These are phyloP conservation scores for Barnettozyma siamensis DNA, from an alignment of 805 yeast genomes.

Conservation along the genomic window DNA sequence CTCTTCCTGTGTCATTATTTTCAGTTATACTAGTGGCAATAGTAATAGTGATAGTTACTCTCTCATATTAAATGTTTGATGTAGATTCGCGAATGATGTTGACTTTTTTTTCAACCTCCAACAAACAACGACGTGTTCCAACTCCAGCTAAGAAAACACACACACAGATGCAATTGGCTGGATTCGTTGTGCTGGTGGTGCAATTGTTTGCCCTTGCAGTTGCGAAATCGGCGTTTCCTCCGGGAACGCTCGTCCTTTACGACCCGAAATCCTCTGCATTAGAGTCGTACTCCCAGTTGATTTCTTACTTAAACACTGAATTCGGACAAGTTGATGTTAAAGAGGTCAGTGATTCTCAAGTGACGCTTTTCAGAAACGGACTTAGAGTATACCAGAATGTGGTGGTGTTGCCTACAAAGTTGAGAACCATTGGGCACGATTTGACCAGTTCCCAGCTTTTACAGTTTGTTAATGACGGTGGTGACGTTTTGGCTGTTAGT, in stretches of 20 bases:
- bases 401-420: conserved; percentile 53
- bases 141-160: background rate
- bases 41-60: too few species aligned
- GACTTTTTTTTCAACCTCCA: too few species aligned
- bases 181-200: conserved; percentile 5
- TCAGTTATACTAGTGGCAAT: too few species aligned
- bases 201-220: background rate
- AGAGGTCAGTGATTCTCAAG: conserved; percentile 21
- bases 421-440: conserved; percentile 35
- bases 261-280: conserved; percentile 19
- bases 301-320: conserved; percentile 9
- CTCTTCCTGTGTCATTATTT: conserved; percentile 11
- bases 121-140: background rate
- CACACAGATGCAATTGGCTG: conserved; percentile 3
- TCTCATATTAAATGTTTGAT: too few species aligned
- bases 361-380: conserved; percentile 36
- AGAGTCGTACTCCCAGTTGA: conserved; percentile 17
- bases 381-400: conserved; percentile 47
- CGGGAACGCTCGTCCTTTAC: conserved; percentile 16
- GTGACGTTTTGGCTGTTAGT: conserved; percentile 65
- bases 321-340: conserved; percentile 31
- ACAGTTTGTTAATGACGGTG: conserved; percentile 58
- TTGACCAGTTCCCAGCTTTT: conserved; percentile 47
- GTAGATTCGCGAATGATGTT: too few species aligned
- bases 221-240: conserved; percentile 12